Evolutionary conservation across 2,329 filamentous ascomycete species (phyloP), one percentile per base, ranked within the genome.

Genomic region (Curvularia lunata): DNA sequence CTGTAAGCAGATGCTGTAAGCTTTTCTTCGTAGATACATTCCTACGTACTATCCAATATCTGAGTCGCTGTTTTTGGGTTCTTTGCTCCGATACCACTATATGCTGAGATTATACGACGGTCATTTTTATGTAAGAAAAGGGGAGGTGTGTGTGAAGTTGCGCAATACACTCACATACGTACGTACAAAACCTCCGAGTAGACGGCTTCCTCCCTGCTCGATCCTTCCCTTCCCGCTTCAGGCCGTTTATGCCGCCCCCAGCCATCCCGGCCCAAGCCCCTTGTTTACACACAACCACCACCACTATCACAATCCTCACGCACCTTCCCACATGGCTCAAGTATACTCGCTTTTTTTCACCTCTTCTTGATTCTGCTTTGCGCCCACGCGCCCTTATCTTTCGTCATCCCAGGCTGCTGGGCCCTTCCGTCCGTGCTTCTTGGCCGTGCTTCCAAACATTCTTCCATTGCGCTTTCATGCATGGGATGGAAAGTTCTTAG

Each of bases 151-250:
- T 27, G 48, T 52, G 38, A 30, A 30, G 28, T 30, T 30, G 28
- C 10, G 28, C 28, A 30, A 30, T 30, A 54, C 9, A n/a, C 25
- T 16, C 25, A 25, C 25, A 47, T n/a, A 37, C 32, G 10, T 30
- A 30, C 28, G 28, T 12, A 12, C 32, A 27, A 59, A 59, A 58
- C 23, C 54, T 64, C 62, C 62, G 60, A 52, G 38, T 12, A 30
- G 28, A 12, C 28, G 28, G 10, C 28, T 9, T 12, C 2, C 8
- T 30, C 40, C 52, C 58, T 58, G 51, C 43, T 40, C 37, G 48
- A 65, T 59, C 58, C 58, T 60, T 54, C 42, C 59, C 51, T 62
- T 62, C 61, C 63, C 61, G 63, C 63, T 58, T 59, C 54, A 57
- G 49, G 58, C 58, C 57, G 60, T 42, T 42, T 62, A 46, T 50